These are phyloP conservation scores for Polysphondylium violaceum DNA, from an alignment of 78 protist genomes.

Conservation along the genomic window DNA sequence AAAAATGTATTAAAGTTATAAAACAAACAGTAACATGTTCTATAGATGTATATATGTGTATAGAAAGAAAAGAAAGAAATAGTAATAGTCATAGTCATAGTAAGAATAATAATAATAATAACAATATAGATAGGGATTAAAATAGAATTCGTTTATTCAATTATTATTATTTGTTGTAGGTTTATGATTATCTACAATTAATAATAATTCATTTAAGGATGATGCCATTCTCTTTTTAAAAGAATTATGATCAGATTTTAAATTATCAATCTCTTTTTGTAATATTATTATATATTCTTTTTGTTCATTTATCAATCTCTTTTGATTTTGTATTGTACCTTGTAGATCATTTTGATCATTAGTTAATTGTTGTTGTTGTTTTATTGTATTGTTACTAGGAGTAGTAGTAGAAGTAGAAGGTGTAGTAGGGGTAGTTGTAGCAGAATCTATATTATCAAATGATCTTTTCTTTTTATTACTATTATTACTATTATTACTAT, in stretches of 20 bases:
- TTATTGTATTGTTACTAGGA: background rate
- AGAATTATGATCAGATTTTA: background rate
- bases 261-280: constrained; percentile 2
- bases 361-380: background rate
- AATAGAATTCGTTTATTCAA: no score
- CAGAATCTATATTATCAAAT: background rate
- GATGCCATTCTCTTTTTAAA: constrained; percentile 16
- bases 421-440: background rate
- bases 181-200: constrained; percentile 6
- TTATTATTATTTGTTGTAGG: no score
- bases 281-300: constrained; percentile 10
- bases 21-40: no score
- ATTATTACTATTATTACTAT: background rate
- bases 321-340: constrained; percentile 1
- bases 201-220: constrained; percentile 8
- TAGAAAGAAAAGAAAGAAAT: no score
- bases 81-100: no score
- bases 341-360: constrained; percentile 22
- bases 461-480: background rate
- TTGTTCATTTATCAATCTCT: constrained; percentile 1
- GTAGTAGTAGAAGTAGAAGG: constrained; percentile 16
- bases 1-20: no score
- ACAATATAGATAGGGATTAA: no score
- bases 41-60: no score
- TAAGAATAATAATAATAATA: no score